These are phyloP conservation scores for Auricularia heimuer DNA, from an alignment of 768 basidiomycete species.

Conservation along the genomic window DNA sequence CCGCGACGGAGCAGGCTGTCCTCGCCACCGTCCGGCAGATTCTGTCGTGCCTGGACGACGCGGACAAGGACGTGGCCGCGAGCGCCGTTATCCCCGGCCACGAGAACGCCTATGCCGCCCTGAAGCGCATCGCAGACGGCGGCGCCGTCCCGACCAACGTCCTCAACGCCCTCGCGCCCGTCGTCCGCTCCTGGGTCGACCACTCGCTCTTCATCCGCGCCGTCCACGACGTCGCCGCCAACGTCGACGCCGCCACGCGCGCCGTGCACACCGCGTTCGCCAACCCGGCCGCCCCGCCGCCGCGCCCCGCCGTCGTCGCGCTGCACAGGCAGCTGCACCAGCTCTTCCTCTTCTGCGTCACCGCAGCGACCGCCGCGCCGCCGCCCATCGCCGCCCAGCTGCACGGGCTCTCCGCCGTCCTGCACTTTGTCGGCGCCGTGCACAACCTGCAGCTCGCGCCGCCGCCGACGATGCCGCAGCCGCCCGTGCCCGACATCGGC, in stretches of 20 bases:
- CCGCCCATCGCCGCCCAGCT: neutral
- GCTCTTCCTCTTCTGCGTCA: neutral
- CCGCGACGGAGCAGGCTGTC: neutral
- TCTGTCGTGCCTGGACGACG: neutral
- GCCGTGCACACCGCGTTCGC: neutral
- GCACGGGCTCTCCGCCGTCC: neutral
- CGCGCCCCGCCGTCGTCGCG: neutral
- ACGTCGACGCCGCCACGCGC: neutral
- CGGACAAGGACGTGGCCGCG: neutral
- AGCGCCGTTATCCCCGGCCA: neutral
- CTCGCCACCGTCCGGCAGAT: neutral
- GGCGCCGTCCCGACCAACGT: neutral
- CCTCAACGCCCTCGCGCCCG: neutral
- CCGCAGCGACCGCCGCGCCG: neutral
- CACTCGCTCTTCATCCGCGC: neutral
- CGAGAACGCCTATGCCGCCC: neutral
- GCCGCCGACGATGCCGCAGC: neutral
- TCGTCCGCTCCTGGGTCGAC: slow-evolving; percentile 1
- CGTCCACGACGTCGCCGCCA: neutral
- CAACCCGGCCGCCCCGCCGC: neutral
- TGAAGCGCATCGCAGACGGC: neutral
- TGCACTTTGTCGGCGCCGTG: neutral
- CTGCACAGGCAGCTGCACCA: neutral
- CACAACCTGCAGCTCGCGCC: neutral
- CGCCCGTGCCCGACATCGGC: neutral